Evolutionary conservation across 306 rosid genomes (phyloP).

Genomic region (Begonia masoniana): DNA sequence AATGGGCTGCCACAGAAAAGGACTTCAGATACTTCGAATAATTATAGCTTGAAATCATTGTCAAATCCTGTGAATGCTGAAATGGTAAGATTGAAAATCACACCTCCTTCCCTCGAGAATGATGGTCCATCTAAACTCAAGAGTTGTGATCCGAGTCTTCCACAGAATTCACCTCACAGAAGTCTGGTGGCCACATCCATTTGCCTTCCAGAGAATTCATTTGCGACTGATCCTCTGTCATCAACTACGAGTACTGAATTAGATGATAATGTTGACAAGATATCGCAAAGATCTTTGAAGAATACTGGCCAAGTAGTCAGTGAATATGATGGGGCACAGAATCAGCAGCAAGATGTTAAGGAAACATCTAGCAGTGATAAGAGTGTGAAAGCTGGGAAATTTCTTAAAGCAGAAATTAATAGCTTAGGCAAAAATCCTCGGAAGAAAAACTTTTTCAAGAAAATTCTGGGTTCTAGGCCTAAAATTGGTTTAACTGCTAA

Average conservation of each 20-base stretch:
- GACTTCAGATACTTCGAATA: slow-evolving; percentile 16
- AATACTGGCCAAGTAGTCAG: slow-evolving; percentile 15
- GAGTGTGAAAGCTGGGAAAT: slow-evolving; percentile 15
- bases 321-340: slow-evolving; percentile 17
- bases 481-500: slow-evolving; percentile 26
- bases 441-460: slow-evolving; percentile 38
- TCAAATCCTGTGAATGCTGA: slow-evolving; percentile 21
- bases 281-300: slow-evolving; percentile 13
- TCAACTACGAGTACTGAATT: slow-evolving; percentile 13
- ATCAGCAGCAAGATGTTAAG: slow-evolving; percentile 14
- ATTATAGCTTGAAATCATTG: slow-evolving; percentile 29
- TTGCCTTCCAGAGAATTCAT: slow-evolving; percentile 13
- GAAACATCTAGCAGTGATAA: slow-evolving; percentile 25
- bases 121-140: slow-evolving; percentile 1
- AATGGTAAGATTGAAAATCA: slow-evolving; percentile 14
- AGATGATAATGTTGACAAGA: slow-evolving; percentile 21
- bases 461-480: slow-evolving; percentile 48
- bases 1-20: slow-evolving; percentile 38
- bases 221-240: slow-evolving; percentile 19
- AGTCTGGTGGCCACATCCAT: slow-evolving; percentile 10
- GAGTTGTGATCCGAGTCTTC: slow-evolving; percentile 8
- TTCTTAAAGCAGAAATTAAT: slow-evolving; percentile 21
- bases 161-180: slow-evolving; percentile 9
- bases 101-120: slow-evolving; percentile 15
- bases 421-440: slow-evolving; percentile 19